Percentiles rank a stretch among this genome's conserved stretches.
These are phyloP conservation scores for Leccinum barrowsii DNA, from an alignment of 768 basidiomycete species.

Conservation along the genomic window DNA sequence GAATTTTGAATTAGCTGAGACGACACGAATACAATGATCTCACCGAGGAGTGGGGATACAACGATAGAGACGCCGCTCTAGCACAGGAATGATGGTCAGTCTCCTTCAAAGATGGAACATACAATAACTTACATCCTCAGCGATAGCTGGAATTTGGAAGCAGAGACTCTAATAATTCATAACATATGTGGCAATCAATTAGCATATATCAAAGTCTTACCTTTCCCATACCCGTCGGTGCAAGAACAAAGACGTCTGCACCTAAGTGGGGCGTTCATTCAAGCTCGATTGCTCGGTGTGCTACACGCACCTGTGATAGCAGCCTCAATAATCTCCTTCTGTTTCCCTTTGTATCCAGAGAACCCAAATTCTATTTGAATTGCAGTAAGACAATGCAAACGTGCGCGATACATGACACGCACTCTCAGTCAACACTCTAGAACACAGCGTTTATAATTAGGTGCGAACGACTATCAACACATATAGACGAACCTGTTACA, in stretches of 20 bases:
- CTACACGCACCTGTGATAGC: slow-evolving; percentile 51
- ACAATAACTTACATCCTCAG: slow-evolving; percentile 44
- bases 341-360: slow-evolving; percentile 67
- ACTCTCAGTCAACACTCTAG: slow-evolving; percentile 27
- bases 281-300: neutral
- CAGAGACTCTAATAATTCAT: slow-evolving; percentile 60
- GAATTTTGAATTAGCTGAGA: neutral
- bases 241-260: slow-evolving; percentile 71
- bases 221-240: slow-evolving; percentile 90
- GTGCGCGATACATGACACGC: neutral
- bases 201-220: slow-evolving; percentile 31
- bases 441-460: neutral
- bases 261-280: slow-evolving; percentile 37
- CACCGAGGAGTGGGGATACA: slow-evolving; percentile 74
- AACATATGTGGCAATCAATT: neutral
- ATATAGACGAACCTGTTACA: slow-evolving; percentile 16
- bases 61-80: slow-evolving; percentile 72
- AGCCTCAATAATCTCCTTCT: slow-evolving; percentile 70
- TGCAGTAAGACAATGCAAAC: neutral
- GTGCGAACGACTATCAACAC: neutral
- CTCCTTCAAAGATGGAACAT: neutral
- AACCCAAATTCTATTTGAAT: slow-evolving; percentile 63
- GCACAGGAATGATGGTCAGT: neutral
- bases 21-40: slow-evolving; percentile 11
- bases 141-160: slow-evolving; percentile 79